Base-by-base conservation (phyloP, 306 rosid species). In the Coriaria nepalensis region DNA sequence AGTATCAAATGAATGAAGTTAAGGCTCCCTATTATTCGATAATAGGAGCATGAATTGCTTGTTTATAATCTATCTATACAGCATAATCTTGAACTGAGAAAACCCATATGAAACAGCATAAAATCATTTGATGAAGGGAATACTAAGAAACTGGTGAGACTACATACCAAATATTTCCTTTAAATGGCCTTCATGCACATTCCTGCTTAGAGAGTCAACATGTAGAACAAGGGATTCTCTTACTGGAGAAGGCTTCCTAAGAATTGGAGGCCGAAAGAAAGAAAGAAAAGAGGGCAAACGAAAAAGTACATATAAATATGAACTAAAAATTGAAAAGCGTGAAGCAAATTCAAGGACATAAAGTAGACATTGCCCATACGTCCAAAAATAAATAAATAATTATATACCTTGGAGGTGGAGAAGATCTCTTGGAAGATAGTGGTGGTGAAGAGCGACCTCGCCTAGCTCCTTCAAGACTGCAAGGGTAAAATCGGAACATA, bases 131-230 rank as follows among this genome's bases (percentile, higher is more conserved):
- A 35, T 13, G 2, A 59, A 49, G 33, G 67, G 7, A 50, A 64
- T 9, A 8, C 15, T 29, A 20, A 13, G 45, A 56, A 35, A 38
- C 32, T 8, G 44, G 42, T 13, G 42, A 42, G 36, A 52, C 58
- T 47, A 54, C 98, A 47, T 82, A 92, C 98, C 55, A 58, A 92
- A 92, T 34, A 92, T 92, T 69, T 92, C 98, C 67, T 57, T 74
- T 59, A 92, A 70, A 76, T 92, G 96, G 69, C 94, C 94, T 65
- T 92, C 98, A 44, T 92, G 64, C 67, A 92, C 98, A 71, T 92
- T 92, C 75, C 98, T 79, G 57, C 94, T 82, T 57, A 92, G 96
- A 48, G 78, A 69, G 35, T 92, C 96, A 39, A 92, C 61, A 38
- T 79, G 86, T 59, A 92, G 96, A 61, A 82, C 86, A 67, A 79